Evolutionary conservation across 345 rosid genomes (phyloP).

Genomic region (Heritiera littoralis): DNA sequence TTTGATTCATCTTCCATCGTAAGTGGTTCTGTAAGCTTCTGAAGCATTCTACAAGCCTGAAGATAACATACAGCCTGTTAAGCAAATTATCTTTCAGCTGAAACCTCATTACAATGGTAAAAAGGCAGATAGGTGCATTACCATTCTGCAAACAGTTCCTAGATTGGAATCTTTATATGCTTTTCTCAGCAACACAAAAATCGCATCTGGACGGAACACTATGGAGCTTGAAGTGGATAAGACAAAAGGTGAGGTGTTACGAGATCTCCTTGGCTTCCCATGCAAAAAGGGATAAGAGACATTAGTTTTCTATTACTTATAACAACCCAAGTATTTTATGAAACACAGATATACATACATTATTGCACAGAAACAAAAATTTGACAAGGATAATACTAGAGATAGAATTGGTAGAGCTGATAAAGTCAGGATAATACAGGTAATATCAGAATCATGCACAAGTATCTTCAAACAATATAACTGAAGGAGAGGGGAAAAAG

Average conservation of each 20-base stretch:
- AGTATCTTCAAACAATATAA: not conserved
- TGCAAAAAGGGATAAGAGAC: slow-evolving; percentile 23
- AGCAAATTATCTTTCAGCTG: slow-evolving; percentile 12
- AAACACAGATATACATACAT: not conserved
- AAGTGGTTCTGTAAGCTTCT: slow-evolving; percentile 54
- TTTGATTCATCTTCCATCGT: slow-evolving; percentile 38
- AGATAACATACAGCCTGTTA: slow-evolving; percentile 20
- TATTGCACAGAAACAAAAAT: not conserved
- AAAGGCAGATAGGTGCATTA: slow-evolving; percentile 33
- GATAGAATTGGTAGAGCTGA: not conserved
- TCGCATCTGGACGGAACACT: slow-evolving; percentile 63
- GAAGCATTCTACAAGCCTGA: slow-evolving; percentile 68
- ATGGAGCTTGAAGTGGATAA: slow-evolving; percentile 49
- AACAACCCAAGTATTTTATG: not conserved
- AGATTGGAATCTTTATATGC: slow-evolving; percentile 67
- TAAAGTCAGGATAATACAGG: not conserved
- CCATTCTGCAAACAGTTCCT: slow-evolving; percentile 62
- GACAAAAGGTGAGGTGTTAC: slow-evolving; percentile 45
- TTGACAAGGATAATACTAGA: not conserved
- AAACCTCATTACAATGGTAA: slow-evolving; percentile 21
- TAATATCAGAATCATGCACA: not conserved
- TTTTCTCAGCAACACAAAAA: slow-evolving; percentile 63
- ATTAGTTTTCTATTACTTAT: not conserved
- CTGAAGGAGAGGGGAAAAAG: not conserved
- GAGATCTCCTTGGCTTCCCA: slow-evolving; percentile 69